Conservation (phyloP, 2,329 filamentous ascomycete genomes). For the Exophiala dermatitidis region DNA sequence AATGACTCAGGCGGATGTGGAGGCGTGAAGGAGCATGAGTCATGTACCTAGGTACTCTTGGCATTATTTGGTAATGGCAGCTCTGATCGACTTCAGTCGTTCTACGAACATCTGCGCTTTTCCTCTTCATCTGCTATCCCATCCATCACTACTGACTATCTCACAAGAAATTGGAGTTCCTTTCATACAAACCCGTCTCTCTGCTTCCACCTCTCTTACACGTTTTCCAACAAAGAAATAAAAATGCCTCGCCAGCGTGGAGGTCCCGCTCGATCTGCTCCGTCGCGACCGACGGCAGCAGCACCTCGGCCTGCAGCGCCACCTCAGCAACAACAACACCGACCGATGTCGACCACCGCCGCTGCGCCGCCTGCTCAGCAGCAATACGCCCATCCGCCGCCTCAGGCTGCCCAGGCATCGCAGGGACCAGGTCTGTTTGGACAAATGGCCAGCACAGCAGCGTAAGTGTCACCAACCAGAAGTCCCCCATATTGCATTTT, state of each 20-base stretch:
- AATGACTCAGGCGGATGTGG: no score
- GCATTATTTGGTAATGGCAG: no score
- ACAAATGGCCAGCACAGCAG: conserved; percentile 95
- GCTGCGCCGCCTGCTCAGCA: conserved; percentile 44
- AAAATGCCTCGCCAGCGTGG: conserved; percentile 71
- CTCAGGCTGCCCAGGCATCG: conserved; percentile 37
- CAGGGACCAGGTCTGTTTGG: conserved; percentile 81
- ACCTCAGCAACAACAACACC: conserved; percentile 35
- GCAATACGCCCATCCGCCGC: conserved; percentile 34
- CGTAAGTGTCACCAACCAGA: conserved; percentile 56
- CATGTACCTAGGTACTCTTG: no score
- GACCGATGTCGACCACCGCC: conserved; percentile 47
- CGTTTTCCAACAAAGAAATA: no score
- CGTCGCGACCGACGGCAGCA: conserved; percentile 57
- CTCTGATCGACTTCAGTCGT: no score
- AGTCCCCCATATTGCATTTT: neutral
- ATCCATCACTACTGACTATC: no score
- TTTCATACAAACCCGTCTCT: no score
- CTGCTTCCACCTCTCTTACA: no score
- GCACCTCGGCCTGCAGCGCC: conserved; percentile 28
- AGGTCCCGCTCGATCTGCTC: conserved; percentile 48
- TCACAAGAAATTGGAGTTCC: no score
- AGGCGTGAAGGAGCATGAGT: no score
- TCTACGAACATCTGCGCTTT: no score
- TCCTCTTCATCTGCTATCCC: no score